phyloP scores from a whole-genome alignment of 805 yeast species.

The Isabelozyma heimii region DNA sequence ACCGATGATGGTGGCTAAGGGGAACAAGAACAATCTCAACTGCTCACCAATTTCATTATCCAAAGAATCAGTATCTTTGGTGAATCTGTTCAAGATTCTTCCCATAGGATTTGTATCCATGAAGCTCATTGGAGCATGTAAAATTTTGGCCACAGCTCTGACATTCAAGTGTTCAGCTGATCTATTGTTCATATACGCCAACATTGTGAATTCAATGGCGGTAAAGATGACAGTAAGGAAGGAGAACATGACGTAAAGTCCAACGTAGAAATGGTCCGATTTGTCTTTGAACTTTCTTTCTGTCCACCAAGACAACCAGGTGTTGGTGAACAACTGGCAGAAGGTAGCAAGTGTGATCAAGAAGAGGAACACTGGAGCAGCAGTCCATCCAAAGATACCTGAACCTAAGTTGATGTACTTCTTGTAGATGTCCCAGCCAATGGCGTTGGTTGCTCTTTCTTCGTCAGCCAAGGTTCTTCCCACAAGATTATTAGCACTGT shows the following conservation, averaged over 20 bases:
- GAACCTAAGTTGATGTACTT: slow-evolving; percentile 35
- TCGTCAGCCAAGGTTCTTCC: slow-evolving; percentile 37
- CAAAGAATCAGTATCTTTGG: slow-evolving; percentile 45
- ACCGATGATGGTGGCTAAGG: slow-evolving; percentile 38
- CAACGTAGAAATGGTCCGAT: slow-evolving; percentile 32
- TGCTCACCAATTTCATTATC: slow-evolving; percentile 46
- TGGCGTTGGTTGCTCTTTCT: slow-evolving; percentile 36
- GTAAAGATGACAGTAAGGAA: slow-evolving; percentile 37
- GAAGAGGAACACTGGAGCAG: slow-evolving; percentile 31
- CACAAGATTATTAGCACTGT: not conserved
- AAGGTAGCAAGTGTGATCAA: slow-evolving; percentile 35
- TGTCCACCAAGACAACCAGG: slow-evolving; percentile 45
- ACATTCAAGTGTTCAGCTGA: slow-evolving; percentile 36
- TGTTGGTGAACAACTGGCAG: slow-evolving; percentile 41
- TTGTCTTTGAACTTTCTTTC: slow-evolving; percentile 27
- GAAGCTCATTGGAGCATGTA: slow-evolving; percentile 43
- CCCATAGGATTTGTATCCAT: slow-evolving; percentile 45
- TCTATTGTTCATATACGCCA: slow-evolving; percentile 40
- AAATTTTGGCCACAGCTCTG: slow-evolving; percentile 33
- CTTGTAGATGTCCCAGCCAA: slow-evolving; percentile 37
- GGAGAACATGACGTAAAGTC: slow-evolving; percentile 33
- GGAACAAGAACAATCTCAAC: slow-evolving; percentile 37
- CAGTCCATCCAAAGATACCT: slow-evolving; percentile 31
- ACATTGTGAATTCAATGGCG: slow-evolving; percentile 37
- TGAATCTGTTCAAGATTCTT: slow-evolving; percentile 42